Base-by-base conservation (phyloP, 176 grass and related monocot genomes). In the Leersia perrieri region DNA sequence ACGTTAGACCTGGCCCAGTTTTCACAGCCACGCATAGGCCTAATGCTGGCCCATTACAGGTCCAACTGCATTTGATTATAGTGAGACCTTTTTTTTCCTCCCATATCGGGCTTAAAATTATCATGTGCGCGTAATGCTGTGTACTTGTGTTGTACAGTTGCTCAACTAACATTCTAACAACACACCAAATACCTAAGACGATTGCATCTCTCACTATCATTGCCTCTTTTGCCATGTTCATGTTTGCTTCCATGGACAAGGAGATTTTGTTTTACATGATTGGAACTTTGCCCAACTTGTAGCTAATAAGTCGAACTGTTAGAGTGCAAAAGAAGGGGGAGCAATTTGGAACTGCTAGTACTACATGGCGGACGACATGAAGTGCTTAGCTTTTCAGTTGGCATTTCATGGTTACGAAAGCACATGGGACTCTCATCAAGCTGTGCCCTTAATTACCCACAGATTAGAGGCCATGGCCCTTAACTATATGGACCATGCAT, bases 321-420 rank as follows among this genome's bases (percentile, higher is more conserved):
- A 53, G 8, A 23, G 53, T 20, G 16, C 44, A 53, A 33, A 73
- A 71, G 2, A 5, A 53, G 18, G 7, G 70, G 70, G 31, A 20
- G 29, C 10, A 9, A 58, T 75, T 60, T 15, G 72, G 49, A 36
- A 23, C 45, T 28, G 18, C 29, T 23, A 33, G 22, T 28, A 20
- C 13, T 5, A 32, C 41, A 72, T 7, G 8, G 22, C 53, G 61
- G 13, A 60, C 11, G 31, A 31, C 70, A 73, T 55, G 70, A 34
- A 34, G 11, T n/a, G 41, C 73, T 27, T 34, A 75, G 22, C 73
- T 39, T n/a, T 75, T 25, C 44, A 35, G 62, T 68, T 80, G 73
- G 49, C 51, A 15, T 36, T 34, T 75, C 53, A 60, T 76, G 53
- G 33, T 14, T n/a, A 61, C 26, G 33, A 33, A 26, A 76, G 58